phyloP scores from a whole-genome alignment of 2,329 filamentous ascomycete genomes.

The Penicillium olsonii region DNA sequence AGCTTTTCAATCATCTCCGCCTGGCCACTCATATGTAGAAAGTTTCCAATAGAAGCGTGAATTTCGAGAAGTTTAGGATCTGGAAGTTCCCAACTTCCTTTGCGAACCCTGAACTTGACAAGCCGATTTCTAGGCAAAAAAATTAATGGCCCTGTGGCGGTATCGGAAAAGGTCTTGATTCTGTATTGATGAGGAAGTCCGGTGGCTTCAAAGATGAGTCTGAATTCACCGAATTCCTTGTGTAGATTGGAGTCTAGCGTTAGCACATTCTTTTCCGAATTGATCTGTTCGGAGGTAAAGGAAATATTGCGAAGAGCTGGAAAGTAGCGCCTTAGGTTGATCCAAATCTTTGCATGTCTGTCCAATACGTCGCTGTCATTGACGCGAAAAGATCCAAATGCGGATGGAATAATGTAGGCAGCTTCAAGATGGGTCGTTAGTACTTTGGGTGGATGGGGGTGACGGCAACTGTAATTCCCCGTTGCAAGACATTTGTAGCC shows the following conservation, averaged over 20 bases:
- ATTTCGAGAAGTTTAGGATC: slow-evolving; percentile 17
- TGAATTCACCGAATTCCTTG: slow-evolving; percentile 17
- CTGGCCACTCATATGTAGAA: slow-evolving; percentile 19
- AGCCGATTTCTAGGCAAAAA: slow-evolving; percentile 15
- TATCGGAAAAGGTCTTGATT: slow-evolving; percentile 17
- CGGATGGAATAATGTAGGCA: neutral
- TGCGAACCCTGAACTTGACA: slow-evolving; percentile 18
- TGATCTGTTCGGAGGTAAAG: too few species aligned
- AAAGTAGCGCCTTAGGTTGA: neutral
- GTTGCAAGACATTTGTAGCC: slow-evolving; percentile 20
- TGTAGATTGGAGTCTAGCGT: slow-evolving; percentile 9
- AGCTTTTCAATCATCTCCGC: slow-evolving; percentile 21
- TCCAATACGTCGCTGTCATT: neutral
- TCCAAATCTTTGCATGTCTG: neutral
- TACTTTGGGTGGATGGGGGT: slow-evolving; percentile 12
- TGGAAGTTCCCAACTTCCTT: slow-evolving; percentile 17
- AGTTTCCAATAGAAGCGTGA: slow-evolving; percentile 24
- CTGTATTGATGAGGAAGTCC: slow-evolving; percentile 14
- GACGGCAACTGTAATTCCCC: slow-evolving; percentile 7
- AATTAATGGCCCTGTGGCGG: neutral
- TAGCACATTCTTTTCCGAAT: too few species aligned
- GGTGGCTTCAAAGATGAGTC: slow-evolving; percentile 17
- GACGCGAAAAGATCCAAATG: neutral
- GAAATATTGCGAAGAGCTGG: too few species aligned
- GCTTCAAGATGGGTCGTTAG: neutral